These are phyloP conservation scores for Cubamyces sp. DNA, from an alignment of 768 basidiomycete genomes.

Conservation along the genomic window DNA sequence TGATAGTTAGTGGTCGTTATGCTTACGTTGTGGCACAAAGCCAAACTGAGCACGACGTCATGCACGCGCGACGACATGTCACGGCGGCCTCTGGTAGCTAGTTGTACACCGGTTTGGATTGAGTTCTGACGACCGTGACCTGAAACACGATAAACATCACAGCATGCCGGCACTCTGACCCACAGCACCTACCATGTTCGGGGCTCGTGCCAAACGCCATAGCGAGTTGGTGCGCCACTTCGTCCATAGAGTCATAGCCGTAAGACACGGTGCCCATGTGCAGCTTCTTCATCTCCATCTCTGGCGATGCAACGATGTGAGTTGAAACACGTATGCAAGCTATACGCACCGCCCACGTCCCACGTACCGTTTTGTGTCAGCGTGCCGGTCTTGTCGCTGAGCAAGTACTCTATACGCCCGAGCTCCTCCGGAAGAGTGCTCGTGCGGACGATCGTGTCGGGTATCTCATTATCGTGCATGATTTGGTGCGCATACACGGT, in stretches of 20 bases:
- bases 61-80: slow-evolving; percentile 95
- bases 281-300: slow-evolving; percentile 99
- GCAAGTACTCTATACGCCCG: slow-evolving; percentile 91
- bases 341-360: not conserved
- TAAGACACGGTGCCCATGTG: slow-evolving; percentile 99
- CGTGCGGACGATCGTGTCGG: slow-evolving; percentile 95
- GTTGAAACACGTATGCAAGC: not conserved
- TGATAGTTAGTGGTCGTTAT: not conserved
- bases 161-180: not conserved
- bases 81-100: slow-evolving; percentile 85
- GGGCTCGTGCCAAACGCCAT: slow-evolving; percentile 74
- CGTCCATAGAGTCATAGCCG: slow-evolving; percentile 98
- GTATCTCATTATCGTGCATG: slow-evolving; percentile 91
- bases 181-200: slow-evolving; percentile 49
- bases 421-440: slow-evolving; percentile 96
- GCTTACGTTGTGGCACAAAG: slow-evolving; percentile 93
- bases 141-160: not conserved
- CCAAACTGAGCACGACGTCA: slow-evolving; percentile 91
- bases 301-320: slow-evolving; percentile 47
- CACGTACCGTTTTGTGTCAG: slow-evolving; percentile 91
- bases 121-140: slow-evolving; percentile 41
- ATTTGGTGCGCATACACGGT: slow-evolving; percentile 97
- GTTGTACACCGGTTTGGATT: slow-evolving; percentile 75
- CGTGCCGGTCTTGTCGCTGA: slow-evolving; percentile 98
- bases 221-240: slow-evolving; percentile 90